Evolutionary conservation across 345 rosid genomes (phyloP), one percentile per base, ranked within the genome.

Genomic region (Populus deltoides): DNA sequence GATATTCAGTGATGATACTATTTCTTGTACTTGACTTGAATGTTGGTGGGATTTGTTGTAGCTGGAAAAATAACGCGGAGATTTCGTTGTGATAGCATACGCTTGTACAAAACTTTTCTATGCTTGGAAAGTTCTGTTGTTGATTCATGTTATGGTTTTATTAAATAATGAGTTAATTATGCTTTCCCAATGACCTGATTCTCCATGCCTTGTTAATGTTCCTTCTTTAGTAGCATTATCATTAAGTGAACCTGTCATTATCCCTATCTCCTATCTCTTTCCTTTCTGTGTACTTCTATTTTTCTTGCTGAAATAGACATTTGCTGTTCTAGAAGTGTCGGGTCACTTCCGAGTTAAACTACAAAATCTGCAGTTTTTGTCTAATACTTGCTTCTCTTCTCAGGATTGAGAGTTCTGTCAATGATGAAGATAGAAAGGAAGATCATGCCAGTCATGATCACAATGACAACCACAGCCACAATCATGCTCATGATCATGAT

Each of bases 361-460:
- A 41, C 41, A 49, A 35, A 39, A 17, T 7, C 59, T 82, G 70
- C 41, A 73, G 25, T 49, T 75, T 12, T 67, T 65, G 74, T 12
- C 71, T 80, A 70, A 81, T 66, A 13, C 69, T 71, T 69, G 25
- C 72, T 69, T 65, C 47, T 68, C 68, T 75, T 86, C 51, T 18
- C 87, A 95, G 99, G 88, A 95, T 93, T 69, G 99, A 90, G 86
- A 91, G 92, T 87, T 81, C 92, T 70, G 91, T 95, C 51, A 85
- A 75, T 80, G 86, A 85, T 55, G 93, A 89, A 33, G 86, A 53
- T 39, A 83, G 86, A 68, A 88, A 87, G 84, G 89, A 88, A 69
- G 92, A 87, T 68, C 90, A 86, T 80, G 80, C 72, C 27, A 70
- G 75, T 59, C 88, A 89, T 66, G 81, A 77, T 55, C 92, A 33